Evolutionary conservation across 257 asterid species (phyloP), one percentile per base, ranked within the genome.

Genomic region (Euphrasia confusa): DNA sequence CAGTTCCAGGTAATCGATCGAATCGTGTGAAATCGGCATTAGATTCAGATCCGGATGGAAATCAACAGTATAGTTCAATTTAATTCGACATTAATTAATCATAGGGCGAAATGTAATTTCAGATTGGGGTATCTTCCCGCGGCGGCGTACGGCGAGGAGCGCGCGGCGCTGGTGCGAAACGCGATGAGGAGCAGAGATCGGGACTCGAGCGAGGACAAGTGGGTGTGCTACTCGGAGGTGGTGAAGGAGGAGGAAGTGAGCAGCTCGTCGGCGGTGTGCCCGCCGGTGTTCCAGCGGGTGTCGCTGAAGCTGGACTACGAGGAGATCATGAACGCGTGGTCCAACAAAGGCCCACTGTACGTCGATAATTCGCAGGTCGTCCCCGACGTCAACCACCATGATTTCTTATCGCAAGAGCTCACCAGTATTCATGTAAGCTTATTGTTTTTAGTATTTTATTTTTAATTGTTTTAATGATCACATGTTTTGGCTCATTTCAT

Each of bases 191-290:
- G 67, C 44, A 76, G 79, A 26, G 92, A 82, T 77, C 77, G 95
- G 56, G 92, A 88, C 5, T 66, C 83, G 9, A 77, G 85, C 50
- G 98, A 83, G 69, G 98, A 88, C 68, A 88, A 79, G 77, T 91
- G 95, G 87, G 94, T 91, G 68, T 63, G 80, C 33, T 88, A 88
- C 81, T 88, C 96, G 28, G 92, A 91, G 72, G 96, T 90, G 40
- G 98, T 90, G 73, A 84, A 83, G 68, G 97, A 88, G 69, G 95
- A 90, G 76, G 96, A 90, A 62, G 98, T 91, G 26, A 91, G 75
- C 24, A 91, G 98, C 86, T 72, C 42, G 2, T 37, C 86, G 74
- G 79, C 81, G 64, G 82, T 67, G 61, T 81, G 77, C 57, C 66
- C 63, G 15, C 74, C 65, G 67, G 74, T 26, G 71, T 71, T 37